A percentile compares a stretch with the other conserved stretches of the same genome.
Evolutionary conservation across 345 rosid genomes (phyloP).

Genomic region (Gossypium herbaceum): DNA sequence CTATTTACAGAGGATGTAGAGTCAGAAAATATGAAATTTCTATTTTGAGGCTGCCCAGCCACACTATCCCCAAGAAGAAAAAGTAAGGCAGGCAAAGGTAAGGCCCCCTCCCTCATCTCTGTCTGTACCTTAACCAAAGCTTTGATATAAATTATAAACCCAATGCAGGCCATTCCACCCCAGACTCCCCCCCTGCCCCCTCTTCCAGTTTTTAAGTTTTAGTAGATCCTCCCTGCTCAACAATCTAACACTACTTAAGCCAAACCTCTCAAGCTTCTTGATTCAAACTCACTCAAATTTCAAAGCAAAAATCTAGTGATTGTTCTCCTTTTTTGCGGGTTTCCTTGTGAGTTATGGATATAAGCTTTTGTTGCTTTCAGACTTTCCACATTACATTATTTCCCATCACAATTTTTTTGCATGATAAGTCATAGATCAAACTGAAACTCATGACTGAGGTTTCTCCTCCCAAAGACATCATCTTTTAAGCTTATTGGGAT

Average conservation of each 20-base stretch:
- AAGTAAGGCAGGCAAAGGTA: not conserved
- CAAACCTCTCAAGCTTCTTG: not conserved
- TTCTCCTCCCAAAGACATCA: not conserved
- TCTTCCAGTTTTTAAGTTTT: too few species aligned
- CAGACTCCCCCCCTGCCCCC: too few species aligned
- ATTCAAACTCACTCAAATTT: not conserved
- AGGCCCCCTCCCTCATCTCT: not conserved
- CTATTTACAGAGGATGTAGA: not conserved
- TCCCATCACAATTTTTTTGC: conserved; percentile 7
- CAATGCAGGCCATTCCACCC: not conserved
- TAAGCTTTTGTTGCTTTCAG: conserved; percentile 16
- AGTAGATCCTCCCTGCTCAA: not conserved
- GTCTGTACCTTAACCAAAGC: conserved; percentile 4
- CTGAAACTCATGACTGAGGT: not conserved
- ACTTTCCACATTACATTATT: conserved; percentile 23
- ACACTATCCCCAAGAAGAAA: not conserved
- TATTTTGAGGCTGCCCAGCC: not conserved
- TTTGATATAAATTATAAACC: conserved; percentile 25
- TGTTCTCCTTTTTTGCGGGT: not conserved
- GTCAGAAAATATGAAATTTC: not conserved
- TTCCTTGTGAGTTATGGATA: conserved; percentile 7
- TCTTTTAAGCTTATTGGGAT: conserved; percentile 2
- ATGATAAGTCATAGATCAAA: conserved; percentile 10
- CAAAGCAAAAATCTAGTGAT: not conserved
- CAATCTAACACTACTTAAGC: not conserved